Conservation (phyloP, 352 stramenopile species). For the Phytophthora tubulina region DNA sequence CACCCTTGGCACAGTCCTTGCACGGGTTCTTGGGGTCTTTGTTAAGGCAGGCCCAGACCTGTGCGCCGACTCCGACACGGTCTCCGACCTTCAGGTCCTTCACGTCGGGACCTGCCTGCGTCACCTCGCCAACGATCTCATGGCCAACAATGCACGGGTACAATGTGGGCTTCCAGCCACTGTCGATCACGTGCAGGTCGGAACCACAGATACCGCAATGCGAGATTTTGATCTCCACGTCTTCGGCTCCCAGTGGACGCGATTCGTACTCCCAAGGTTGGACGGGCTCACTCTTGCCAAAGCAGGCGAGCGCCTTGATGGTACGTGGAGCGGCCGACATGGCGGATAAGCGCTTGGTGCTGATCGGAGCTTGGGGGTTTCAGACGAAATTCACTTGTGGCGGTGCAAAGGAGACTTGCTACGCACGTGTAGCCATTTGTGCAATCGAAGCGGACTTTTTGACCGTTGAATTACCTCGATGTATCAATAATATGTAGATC, state of each 20-base stretch:
- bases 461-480: no score
- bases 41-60: conserved; percentile 51
- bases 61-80: conserved; percentile 78
- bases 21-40: conserved; percentile 13
- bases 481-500: not conserved
- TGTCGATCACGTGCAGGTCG: conserved; percentile 57
- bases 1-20: conserved; percentile 56
- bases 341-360: not conserved
- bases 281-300: conserved; percentile 42
- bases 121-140: conserved; percentile 68
- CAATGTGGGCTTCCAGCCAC: conserved; percentile 49
- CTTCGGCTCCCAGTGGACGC: conserved; percentile 51
- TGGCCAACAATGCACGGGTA: conserved; percentile 64
- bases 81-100: conserved; percentile 76
- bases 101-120: conserved; percentile 51
- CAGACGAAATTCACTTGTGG: conserved; percentile 5
- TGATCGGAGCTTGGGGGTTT: not conserved
- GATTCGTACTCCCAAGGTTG: conserved; percentile 57
- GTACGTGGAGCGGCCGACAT: conserved; percentile 45
- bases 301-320: conserved; percentile 56
- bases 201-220: conserved; percentile 14
- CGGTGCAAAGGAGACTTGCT: not conserved
- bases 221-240: conserved; percentile 57
- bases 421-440: not conserved
- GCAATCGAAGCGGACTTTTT: not conserved